Evolutionary conservation across 345 rosid genomes (phyloP).

Genomic region (Eucalyptus microcorys): DNA sequence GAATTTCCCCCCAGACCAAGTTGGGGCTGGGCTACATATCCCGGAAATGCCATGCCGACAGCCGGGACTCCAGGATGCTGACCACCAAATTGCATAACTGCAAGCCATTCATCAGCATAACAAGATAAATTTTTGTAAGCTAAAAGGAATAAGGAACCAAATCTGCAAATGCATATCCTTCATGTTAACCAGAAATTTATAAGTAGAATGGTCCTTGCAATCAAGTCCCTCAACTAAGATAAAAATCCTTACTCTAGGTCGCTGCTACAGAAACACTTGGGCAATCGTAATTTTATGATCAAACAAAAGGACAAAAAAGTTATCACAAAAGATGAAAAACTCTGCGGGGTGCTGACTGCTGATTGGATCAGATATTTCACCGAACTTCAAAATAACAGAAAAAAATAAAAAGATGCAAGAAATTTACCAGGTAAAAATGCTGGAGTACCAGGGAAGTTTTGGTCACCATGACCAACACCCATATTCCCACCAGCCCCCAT

Average conservation of each 20-base stretch:
- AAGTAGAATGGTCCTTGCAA: not conserved
- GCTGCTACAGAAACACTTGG: not conserved
- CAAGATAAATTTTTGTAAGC: not conserved
- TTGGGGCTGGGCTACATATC: constrained; percentile 73
- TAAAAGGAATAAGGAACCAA: not conserved
- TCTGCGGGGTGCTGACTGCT: not conserved
- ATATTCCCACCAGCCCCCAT: constrained; percentile 55
- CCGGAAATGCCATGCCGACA: constrained; percentile 95
- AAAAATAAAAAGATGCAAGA: not conserved
- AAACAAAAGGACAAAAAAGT: not conserved
- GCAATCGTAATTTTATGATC: not conserved
- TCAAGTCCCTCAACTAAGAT: not conserved
- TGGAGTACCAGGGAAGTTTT: constrained; percentile 45
- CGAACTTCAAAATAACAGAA: not conserved
- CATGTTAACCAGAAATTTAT: not conserved
- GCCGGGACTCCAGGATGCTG: constrained; percentile 95
- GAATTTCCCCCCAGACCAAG: constrained; percentile 84
- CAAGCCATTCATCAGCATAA: constrained; percentile 2
- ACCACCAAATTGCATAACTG: constrained; percentile 87
- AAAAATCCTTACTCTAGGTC: not conserved
- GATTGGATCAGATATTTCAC: not conserved
- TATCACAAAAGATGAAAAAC: not conserved
- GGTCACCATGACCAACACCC: constrained; percentile 60
- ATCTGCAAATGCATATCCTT: not conserved
- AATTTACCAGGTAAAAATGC: constrained; percentile 72